Conservation (phyloP, 2,329 filamentous ascomycete genomes). For the Colletotrichum sp. region DNA sequence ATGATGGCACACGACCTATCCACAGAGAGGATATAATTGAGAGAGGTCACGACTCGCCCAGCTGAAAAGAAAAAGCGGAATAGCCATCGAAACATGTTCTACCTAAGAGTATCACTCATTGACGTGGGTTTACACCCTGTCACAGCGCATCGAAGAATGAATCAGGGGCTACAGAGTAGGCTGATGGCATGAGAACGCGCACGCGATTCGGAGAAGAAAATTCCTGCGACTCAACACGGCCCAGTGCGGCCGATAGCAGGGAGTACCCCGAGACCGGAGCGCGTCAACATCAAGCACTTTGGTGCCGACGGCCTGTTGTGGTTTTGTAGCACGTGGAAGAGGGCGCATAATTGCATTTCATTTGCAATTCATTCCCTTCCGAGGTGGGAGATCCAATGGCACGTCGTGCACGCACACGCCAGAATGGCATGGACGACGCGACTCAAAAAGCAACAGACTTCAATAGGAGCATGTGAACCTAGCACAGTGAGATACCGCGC, state of each 20-base stretch:
- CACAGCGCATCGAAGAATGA: background rate
- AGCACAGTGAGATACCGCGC: background rate
- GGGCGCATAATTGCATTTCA: background rate
- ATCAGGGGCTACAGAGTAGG: background rate
- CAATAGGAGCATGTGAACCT: background rate
- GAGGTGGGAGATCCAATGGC: background rate
- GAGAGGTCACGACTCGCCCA: constrained; percentile 51
- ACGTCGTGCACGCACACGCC: background rate
- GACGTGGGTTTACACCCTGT: no score
- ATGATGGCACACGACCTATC: constrained; percentile 80
- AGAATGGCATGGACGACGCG: background rate
- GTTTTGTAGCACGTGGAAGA: background rate
- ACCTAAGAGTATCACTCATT: background rate
- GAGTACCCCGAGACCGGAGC: background rate
- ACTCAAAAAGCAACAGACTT: background rate
- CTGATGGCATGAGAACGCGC: background rate
- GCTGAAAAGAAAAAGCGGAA: constrained; percentile 15
- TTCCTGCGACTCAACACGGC: background rate
- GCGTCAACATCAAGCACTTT: background rate
- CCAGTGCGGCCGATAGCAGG: background rate
- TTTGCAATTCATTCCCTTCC: background rate
- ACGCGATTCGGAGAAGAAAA: background rate
- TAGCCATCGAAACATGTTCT: background rate
- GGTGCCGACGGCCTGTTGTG: background rate
- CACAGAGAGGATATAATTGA: constrained; percentile 81